Conservation (phyloP, 371 early-diverging fungal species). For the Chytridium lagenaria region DNA sequence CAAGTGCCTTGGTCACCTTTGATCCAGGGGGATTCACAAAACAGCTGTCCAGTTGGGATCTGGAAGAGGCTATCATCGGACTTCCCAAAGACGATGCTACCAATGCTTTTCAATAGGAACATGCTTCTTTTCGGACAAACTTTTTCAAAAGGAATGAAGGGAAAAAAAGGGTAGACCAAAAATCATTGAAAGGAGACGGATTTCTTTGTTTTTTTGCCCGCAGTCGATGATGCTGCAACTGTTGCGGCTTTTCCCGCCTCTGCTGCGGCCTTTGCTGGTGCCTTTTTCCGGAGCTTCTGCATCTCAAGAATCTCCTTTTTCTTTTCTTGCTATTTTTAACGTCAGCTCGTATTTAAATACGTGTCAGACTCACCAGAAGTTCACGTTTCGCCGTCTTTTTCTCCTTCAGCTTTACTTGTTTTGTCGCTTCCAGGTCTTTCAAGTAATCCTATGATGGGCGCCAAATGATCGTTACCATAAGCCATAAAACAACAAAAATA, state of each 20-base stretch:
- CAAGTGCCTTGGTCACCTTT: slow-evolving; percentile 28
- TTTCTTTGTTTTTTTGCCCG: slow-evolving; percentile 1
- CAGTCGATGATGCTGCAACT: neutral
- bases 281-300: slow-evolving; percentile 24
- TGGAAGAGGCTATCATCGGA: slow-evolving; percentile 49
- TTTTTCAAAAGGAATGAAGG: too few relatives aligned
- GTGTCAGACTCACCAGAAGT: slow-evolving; percentile 3
- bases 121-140: slow-evolving; percentile 30
- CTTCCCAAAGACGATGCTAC: slow-evolving; percentile 64
- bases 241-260: too few relatives aligned
- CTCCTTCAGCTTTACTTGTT: neutral
- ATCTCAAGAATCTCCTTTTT: slow-evolving; percentile 34
- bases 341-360: neutral
- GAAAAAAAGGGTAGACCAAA: neutral
- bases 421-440: neutral
- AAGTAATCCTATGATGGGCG: neutral
- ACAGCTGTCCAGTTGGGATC: slow-evolving; percentile 64
- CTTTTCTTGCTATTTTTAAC: slow-evolving; percentile 21
- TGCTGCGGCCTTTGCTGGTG: neutral
- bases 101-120: slow-evolving; percentile 62
- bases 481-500: too few relatives aligned
- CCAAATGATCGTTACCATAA: too few relatives aligned
- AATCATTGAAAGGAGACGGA: neutral
- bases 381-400: slow-evolving; percentile 10
- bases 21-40: slow-evolving; percentile 41